Evolutionary conservation across 768 basidiomycete genomes (phyloP).

Genomic region (Leccinum longicurvipes): DNA sequence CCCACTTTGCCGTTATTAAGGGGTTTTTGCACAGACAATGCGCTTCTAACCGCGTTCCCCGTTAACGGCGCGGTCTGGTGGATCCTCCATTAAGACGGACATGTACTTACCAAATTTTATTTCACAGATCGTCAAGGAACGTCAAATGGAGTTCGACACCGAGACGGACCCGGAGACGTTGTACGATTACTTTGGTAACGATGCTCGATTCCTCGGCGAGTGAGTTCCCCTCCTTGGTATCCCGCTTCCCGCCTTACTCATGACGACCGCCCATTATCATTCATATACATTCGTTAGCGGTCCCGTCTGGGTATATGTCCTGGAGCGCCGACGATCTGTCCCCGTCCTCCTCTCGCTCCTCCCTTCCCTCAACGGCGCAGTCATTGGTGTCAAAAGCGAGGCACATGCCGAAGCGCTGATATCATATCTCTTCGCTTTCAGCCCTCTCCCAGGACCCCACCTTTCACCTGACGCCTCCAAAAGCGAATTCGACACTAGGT

Average conservation of each 20-base stretch:
- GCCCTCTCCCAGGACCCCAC: slow-evolving; percentile 70
- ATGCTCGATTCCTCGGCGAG: slow-evolving; percentile 72
- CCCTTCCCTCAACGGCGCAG: slow-evolving; percentile 49
- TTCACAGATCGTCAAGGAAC: slow-evolving; percentile 75
- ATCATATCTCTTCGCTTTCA: slow-evolving; percentile 72
- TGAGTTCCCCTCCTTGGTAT: slow-evolving; percentile 39
- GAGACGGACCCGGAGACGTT: slow-evolving; percentile 79
- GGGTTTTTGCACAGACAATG: not conserved
- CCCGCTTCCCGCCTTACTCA: slow-evolving; percentile 9
- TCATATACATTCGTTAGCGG: slow-evolving; percentile 45
- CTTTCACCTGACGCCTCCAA: slow-evolving; percentile 46
- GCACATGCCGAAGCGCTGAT: slow-evolving; percentile 79
- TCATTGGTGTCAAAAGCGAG: slow-evolving; percentile 69
- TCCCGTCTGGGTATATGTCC: slow-evolving; percentile 89
- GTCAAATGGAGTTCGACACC: slow-evolving; percentile 85
- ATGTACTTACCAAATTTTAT: slow-evolving; percentile 14
- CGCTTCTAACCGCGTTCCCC: slow-evolving; percentile 1
- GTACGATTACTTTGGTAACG: slow-evolving; percentile 77
- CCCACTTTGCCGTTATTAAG: slow-evolving; percentile 2
- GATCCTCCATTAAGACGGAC: slow-evolving; percentile 14
- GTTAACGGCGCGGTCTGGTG: slow-evolving; percentile 4
- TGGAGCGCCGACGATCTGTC: slow-evolving; percentile 77
- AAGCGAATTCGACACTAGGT: slow-evolving; percentile 34
- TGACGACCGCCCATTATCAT: not conserved
- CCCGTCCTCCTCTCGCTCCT: slow-evolving; percentile 78